These are phyloP conservation scores for Aspergillus sp. DNA, from an alignment of 2,329 filamentous ascomycete species.

Conservation along the genomic window DNA sequence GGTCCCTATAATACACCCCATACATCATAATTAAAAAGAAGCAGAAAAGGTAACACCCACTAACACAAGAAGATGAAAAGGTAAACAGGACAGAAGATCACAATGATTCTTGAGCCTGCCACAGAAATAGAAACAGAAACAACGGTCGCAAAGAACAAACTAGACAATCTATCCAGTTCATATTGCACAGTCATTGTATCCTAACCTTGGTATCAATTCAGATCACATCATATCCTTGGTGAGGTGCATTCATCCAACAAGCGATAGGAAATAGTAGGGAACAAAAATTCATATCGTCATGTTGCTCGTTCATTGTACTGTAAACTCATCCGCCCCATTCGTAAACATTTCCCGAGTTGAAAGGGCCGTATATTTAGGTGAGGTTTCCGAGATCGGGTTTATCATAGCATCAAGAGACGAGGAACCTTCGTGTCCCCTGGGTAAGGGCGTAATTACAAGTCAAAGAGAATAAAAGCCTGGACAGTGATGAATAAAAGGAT, in stretches of 20 bases:
- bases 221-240: constrained; percentile 5
- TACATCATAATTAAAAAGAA: constrained; percentile 1
- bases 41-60: neutral
- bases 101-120: neutral
- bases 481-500: neutral
- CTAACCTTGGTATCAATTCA: constrained; percentile 3
- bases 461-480: neutral
- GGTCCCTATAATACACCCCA: constrained; percentile 6
- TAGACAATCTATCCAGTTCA: neutral
- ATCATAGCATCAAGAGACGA: constrained; percentile 2
- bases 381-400: neutral
- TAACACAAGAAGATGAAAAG: neutral
- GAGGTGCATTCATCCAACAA: constrained; percentile 4
- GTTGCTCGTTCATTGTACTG: neutral
- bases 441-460: neutral
- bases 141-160: neutral
- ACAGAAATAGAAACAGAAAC: constrained; percentile 1
- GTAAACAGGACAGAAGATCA: constrained; percentile 2
- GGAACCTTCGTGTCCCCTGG: neutral
- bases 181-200: constrained; percentile 1
- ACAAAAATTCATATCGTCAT: neutral
- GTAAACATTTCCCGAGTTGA: neutral
- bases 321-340: neutral
- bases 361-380: constrained; percentile 4
- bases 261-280: constrained; percentile 3